Base-by-base conservation (phyloP, 139 green algal genomes). In the Monoraphidium neglectum region DNA sequence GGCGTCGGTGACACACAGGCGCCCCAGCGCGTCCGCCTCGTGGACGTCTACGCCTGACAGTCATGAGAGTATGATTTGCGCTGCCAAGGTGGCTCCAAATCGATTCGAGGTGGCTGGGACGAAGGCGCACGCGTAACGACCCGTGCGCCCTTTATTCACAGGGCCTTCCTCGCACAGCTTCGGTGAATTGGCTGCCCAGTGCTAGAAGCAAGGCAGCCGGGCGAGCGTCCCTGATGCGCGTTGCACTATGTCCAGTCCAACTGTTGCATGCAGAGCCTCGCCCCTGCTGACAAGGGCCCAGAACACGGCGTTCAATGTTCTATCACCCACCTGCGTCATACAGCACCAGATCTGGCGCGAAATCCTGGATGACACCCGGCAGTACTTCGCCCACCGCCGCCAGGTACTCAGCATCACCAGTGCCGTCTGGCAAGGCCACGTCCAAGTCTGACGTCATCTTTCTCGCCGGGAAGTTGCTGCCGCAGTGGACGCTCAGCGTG, bases 261-360 rank as follows among this genome's bases (percentile, higher is more conserved):
- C n/a, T n/a, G n/a, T n/a, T n/a, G n/a, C n/a, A n/a, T n/a, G n/a
- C n/a, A n/a, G n/a, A n/a, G n/a, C n/a, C n/a, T n/a, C n/a, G n/a
- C n/a, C n/a, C 43, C 43, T 12, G 8, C 12, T 51, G 43, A 51
- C 43, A 51, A 51, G 43, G 8, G 8, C 43, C 89, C n/a, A n/a
- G n/a, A n/a, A n/a, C n/a, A n/a, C n/a, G n/a, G n/a, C n/a, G n/a
- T n/a, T n/a, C n/a, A n/a, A n/a, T n/a, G n/a, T n/a, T n/a, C n/a
- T n/a, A n/a, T n/a, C n/a, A n/a, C n/a, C 91, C 82, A 1, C 88
- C 90, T 0, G 92, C 94, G 70, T 98, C 94, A 68, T 97, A 98
- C 38, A 98, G 78, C 59, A 97, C 93, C 13, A 98, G 67, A 60
- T 95, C 78, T 4, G 94, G 94, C 36, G 62, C 63, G 61, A 93